Evolutionary conservation across 2,329 filamentous ascomycete genomes (phyloP), one percentile per base, ranked within the genome.

Genomic region (Aspergillus calidoustus): DNA sequence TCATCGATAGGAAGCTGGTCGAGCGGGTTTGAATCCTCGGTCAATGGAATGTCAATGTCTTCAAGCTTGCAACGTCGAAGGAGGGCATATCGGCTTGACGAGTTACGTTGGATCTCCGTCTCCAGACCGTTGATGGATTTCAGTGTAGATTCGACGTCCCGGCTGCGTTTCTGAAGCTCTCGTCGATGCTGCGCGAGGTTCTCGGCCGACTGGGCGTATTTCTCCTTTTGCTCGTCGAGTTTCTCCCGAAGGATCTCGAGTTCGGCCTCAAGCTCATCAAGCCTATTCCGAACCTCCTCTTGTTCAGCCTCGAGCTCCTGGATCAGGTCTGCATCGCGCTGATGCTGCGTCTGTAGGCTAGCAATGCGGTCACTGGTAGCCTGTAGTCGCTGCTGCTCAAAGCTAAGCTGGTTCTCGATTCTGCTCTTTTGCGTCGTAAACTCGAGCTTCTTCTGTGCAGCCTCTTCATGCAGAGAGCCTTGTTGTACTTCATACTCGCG

Each of bases 401-500:
- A 89, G 63, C 79, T 83, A 54, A 89, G 78, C 67, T 87, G 82
- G 67, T 86, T 87, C 67, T 87, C 81, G 51, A 90, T 81, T 56
- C 81, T 83, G 63, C 83, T 87, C 68, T 84, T 85, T 74, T 99
- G 95, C 4, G 90, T 88, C 59, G 90, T 91, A 70, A 97, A 98
- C 67, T 93, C 89, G 57, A 91, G 88, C 65, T 92, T 92, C 81
- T 93, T 93, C 77, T 95, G 89, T 0, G 89, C 89, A 49, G 91
- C 91, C 74, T 98, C 92, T 75, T 97, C 92, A 76, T 98, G 93
- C 53, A 96, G 82, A 47, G 91, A 93, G 53, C 95, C 94, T 78
- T 98, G 95, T 68, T 96, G 93, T 28, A 90, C 90, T 74, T 98
- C 93, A 71, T 98, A 99, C 61, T 92, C 91, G 61, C 94, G 91